Percentiles rank a stretch among this genome's conserved stretches.
Evolutionary conservation across 139 green algal species (phyloP).

Genomic region (Penium margaritaceum): DNA sequence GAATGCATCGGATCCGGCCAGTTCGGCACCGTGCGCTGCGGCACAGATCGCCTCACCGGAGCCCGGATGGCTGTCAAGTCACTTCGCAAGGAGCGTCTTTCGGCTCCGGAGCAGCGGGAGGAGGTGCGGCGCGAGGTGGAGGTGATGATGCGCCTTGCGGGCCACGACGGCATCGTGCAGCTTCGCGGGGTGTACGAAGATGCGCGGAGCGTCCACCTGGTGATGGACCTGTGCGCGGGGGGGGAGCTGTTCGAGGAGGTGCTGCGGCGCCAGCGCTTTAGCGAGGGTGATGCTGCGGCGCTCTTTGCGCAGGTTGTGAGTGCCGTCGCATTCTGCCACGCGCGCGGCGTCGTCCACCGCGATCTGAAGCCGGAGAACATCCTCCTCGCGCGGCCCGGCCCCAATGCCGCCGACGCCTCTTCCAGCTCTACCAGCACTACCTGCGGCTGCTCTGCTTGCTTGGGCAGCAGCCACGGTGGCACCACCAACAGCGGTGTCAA

Average conservation of each 20-base stretch:
- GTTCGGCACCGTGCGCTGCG: neutral
- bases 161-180: neutral
- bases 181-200: conserved; percentile 7
- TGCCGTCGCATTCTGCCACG: conserved; percentile 1
- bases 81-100: neutral
- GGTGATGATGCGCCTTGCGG: neutral
- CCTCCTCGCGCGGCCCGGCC: neutral
- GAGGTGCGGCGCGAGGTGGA: neutral
- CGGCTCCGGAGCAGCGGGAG: neutral
- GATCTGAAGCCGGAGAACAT: conserved; percentile 7
- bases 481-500: too few relatives aligned
- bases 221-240: conserved; percentile 19
- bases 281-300: neutral
- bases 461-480: too few relatives aligned
- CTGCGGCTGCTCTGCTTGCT: too few relatives aligned
- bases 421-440: conserved; percentile 10
- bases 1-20: conserved; percentile 1
- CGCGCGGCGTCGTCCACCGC: neutral
- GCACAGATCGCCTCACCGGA: neutral
- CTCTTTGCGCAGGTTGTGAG: neutral
- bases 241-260: conserved; percentile 11
- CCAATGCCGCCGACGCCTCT: too few relatives aligned
- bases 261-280: neutral
- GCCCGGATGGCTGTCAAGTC: neutral
- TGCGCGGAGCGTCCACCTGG: neutral